Conservation (phyloP, 2,329 filamentous ascomycete genomes). For the Zymoseptoria passerinii region DNA sequence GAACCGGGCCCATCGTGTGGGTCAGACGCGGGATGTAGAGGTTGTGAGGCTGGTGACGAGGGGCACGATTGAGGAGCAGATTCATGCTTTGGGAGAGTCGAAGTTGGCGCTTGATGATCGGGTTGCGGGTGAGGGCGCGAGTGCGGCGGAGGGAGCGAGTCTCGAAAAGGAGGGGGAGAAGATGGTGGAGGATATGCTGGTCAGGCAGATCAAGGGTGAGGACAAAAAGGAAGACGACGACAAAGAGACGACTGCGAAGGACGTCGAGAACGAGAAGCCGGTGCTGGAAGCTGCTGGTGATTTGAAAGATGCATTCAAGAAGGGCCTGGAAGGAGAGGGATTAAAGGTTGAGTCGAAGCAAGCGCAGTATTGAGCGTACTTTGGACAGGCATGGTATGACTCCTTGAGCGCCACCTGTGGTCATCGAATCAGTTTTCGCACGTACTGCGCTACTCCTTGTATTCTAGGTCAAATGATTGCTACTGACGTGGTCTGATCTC, state of each 20-base stretch:
- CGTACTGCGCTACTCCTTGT: not conserved
- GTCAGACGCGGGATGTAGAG: slow-evolving; percentile 83
- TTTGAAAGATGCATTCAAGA: slow-evolving; percentile 35
- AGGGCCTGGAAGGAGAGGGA: slow-evolving; percentile 35
- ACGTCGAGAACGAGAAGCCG: slow-evolving; percentile 1
- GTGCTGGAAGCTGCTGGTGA: slow-evolving; percentile 21
- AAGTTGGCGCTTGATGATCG: slow-evolving; percentile 83
- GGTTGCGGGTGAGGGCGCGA: slow-evolving; percentile 52
- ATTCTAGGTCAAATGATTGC: not conserved
- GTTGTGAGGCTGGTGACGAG: slow-evolving; percentile 75
- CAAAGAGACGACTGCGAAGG: not conserved
- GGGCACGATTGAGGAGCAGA: slow-evolving; percentile 84
- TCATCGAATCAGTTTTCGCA: not conserved
- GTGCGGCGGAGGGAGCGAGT: slow-evolving; percentile 31
- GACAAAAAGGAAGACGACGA: slow-evolving; percentile 7
- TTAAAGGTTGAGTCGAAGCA: slow-evolving; percentile 30
- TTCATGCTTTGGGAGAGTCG: slow-evolving; percentile 81
- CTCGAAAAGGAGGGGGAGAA: slow-evolving; percentile 34
- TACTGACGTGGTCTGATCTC: not conserved
- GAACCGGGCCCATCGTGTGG: slow-evolving; percentile 90
- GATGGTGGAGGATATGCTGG: slow-evolving; percentile 34
- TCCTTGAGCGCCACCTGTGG: not conserved
- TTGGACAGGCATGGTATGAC: not conserved
- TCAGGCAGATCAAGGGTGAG: slow-evolving; percentile 32
- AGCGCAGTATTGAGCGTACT: slow-evolving; percentile 10